Evolutionary conservation across 129 eudicot species (phyloP), one percentile per base, ranked within the genome.

Genomic region (Flaveria ramosissima): DNA sequence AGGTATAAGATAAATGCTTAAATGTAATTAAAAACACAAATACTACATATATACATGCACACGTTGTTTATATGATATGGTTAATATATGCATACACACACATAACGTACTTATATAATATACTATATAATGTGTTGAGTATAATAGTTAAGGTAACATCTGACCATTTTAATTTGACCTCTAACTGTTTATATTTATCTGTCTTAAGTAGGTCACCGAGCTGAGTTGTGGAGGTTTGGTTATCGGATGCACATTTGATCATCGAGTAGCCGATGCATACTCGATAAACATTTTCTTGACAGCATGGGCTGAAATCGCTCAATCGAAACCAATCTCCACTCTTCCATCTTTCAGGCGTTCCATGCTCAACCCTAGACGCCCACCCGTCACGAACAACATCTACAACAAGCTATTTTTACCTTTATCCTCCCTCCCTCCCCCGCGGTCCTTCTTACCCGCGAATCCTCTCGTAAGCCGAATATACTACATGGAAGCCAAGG

Each of bases 241-340:
- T 41, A 72, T 89, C 20, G 95, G 87, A 21, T 84, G 95, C 79
- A 72, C 86, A 39, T 84, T 89, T 68, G 91, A 89, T 80, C 95
- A 89, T 74, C 84, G 89, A 24, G 72, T 80, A 5, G 96, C 83
- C 0, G 92, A 89, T 74, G 92, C 89, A n/a, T 68, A 87, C 83
- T 80, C 90, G 1, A 82, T 85, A 75, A 85, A 90, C 86, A 74
- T 84, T 78, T 87, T 89, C 66, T 73, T 85, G 68, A 39, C 71
- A 0, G 82, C 96, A 20, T 89, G 96, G 96, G 87, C 90, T 1
- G 85, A 89, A 73, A 76, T 66, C 23, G 74, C 87, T 36, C 86
- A 50, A 43, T 63, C 77, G 0, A 69, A 80, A 43, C 83, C 81
- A 14, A 57, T 78, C 8, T 66, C 85, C 3, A 36, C 20, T 63